Conservation (phyloP, 2,329 filamentous ascomycete species). For the Diplodia mutila region DNA sequence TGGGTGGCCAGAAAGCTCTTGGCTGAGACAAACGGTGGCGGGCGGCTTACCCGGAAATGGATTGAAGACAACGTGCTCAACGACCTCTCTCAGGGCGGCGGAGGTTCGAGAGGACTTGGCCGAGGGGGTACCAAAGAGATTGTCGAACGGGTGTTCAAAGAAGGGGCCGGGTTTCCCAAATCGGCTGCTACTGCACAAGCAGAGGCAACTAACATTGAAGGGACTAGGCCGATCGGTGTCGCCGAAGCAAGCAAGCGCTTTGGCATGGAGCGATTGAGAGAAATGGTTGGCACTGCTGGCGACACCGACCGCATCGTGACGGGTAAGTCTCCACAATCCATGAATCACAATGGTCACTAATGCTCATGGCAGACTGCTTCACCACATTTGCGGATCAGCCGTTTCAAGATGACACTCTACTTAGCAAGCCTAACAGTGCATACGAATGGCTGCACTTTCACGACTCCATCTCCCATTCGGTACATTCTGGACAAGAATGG, state of each 20-base stretch:
- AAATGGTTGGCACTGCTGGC: constrained; percentile 79
- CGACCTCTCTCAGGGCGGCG: constrained; percentile 71
- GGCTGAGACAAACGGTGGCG: constrained; percentile 44
- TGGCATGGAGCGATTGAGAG: constrained; percentile 70
- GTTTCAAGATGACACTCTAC: constrained; percentile 89
- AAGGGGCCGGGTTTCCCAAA: constrained; percentile 77
- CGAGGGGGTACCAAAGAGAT: constrained; percentile 75
- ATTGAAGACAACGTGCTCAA: constrained; percentile 72
- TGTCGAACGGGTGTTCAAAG: constrained; percentile 75
- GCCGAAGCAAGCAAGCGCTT: constrained; percentile 73
- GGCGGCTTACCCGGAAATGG: constrained; percentile 72
- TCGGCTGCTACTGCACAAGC: constrained; percentile 48
- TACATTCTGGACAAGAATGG: constrained; percentile 89
- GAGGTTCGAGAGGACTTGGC: constrained; percentile 71
- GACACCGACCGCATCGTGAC: constrained; percentile 78
- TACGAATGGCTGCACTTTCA: constrained; percentile 98
- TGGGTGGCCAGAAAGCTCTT: constrained; percentile 78
- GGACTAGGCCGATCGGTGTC: constrained; percentile 61
- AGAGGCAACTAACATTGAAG: constrained; percentile 39
- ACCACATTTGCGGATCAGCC: constrained; percentile 81
- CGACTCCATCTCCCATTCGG: constrained; percentile 75
- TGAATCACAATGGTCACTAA: neutral
- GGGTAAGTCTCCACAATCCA: constrained; percentile 37
- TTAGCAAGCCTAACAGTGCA: constrained; percentile 82
- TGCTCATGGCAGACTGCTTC: constrained; percentile 67